Conservation (phyloP, 2,329 filamentous ascomycete genomes). For the Aspergillus puulaauensis region DNA sequence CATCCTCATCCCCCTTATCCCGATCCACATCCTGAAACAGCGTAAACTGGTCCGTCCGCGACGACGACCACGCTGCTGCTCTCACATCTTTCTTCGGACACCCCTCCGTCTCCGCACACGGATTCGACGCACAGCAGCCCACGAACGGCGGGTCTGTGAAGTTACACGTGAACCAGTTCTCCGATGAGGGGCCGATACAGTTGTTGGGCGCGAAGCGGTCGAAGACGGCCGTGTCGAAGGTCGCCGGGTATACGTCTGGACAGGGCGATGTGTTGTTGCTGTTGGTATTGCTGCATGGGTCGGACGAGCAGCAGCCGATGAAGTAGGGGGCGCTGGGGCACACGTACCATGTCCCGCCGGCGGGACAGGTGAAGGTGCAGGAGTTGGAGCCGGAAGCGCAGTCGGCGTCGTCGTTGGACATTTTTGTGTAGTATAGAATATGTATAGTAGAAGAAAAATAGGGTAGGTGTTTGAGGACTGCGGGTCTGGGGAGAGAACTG, state of each 20-base stretch:
- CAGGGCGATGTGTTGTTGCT: slow-evolving; percentile 42
- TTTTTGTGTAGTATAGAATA: not conserved
- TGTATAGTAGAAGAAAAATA: too few relatives aligned
- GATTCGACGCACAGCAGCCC: slow-evolving; percentile 5
- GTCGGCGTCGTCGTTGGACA: not conserved
- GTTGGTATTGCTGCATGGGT: slow-evolving; percentile 20
- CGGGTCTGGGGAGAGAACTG: too few relatives aligned
- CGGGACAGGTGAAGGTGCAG: slow-evolving; percentile 21
- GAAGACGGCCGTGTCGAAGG: slow-evolving; percentile 13
- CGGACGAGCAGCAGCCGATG: slow-evolving; percentile 25
- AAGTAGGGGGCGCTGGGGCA: slow-evolving; percentile 23
- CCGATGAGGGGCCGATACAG: not conserved
- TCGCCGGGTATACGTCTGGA: slow-evolving; percentile 47
- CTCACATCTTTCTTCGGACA: not conserved
- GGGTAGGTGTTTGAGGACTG: too few relatives aligned
- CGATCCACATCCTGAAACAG: slow-evolving; percentile 4
- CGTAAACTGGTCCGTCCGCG: not conserved
- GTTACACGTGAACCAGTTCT: slow-evolving; percentile 10
- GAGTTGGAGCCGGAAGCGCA: slow-evolving; percentile 3
- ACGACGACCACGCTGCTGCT: slow-evolving; percentile 2
- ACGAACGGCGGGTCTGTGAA: slow-evolving; percentile 2
- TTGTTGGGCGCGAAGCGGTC: not conserved
- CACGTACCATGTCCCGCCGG: slow-evolving; percentile 23
- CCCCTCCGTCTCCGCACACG: not conserved
- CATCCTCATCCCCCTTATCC: not conserved